Percentiles rank a stretch among this genome's conserved stretches.
These are phyloP conservation scores for Neurospora pannonica DNA, from an alignment of 495 filamentous ascomycete species.

Conservation along the genomic window DNA sequence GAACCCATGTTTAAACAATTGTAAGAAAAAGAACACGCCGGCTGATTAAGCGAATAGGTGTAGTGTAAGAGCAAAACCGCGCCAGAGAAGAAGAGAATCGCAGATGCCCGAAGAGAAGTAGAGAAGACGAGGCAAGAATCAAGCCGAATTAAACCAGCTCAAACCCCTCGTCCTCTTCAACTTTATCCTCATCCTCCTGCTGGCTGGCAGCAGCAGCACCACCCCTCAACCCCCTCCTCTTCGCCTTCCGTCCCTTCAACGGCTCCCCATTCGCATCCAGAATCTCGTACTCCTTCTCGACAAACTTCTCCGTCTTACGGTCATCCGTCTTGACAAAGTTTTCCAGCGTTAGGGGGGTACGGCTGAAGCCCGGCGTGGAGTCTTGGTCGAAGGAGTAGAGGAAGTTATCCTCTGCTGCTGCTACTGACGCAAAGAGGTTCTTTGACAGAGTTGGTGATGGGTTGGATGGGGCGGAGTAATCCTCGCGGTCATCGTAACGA, in stretches of 20 bases:
- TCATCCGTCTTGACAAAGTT: slow-evolving; percentile 32
- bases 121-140: not conserved
- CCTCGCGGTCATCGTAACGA: slow-evolving; percentile 12
- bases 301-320: slow-evolving; percentile 35
- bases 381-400: slow-evolving; percentile 36
- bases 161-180: slow-evolving; percentile 36
- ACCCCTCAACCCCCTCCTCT: slow-evolving; percentile 5
- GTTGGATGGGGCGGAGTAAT: not conserved
- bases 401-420: slow-evolving; percentile 24
- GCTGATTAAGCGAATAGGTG: not conserved
- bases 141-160: slow-evolving; percentile 29
- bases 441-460: slow-evolving; percentile 15
- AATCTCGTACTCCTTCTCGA: slow-evolving; percentile 41
- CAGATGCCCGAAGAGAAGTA: not conserved
- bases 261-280: slow-evolving; percentile 34
- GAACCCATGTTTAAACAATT: not conserved
- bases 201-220: not conserved
- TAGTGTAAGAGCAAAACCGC: not conserved
- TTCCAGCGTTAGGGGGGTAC: slow-evolving; percentile 28
- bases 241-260: slow-evolving; percentile 34
- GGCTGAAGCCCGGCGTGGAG: slow-evolving; percentile 22
- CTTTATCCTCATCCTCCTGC: not conserved
- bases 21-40: not conserved
- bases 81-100: not conserved
- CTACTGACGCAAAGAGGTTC: slow-evolving; percentile 15